Base-by-base conservation (phyloP, 441 rosid genomes). In the Corymbia citriodora region DNA sequence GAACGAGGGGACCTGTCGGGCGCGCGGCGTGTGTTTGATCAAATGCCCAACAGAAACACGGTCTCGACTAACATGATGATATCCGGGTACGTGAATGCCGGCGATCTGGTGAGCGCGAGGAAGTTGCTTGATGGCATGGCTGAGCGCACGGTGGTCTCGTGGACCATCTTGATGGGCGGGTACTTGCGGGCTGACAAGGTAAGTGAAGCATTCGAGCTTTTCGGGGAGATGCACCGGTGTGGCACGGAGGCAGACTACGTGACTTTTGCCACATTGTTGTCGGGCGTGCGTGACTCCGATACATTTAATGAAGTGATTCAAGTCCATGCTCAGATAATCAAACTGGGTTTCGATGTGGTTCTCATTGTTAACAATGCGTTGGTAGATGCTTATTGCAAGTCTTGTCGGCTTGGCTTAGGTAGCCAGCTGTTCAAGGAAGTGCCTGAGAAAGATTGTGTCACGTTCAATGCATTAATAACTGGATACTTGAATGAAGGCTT, bases 81-180 rank as follows among this genome's bases (percentile, higher is more conserved):
- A 16, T 95, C 95, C 15, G 98, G 96, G 21, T 96, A 95, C 74
- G 93, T 96, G 13, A 95, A 95, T 88, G 88, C 92, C 4, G 96
- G 96, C 27, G 91, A 96, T 89, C 92, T 96, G 55, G 88, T 92
- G 11, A 88, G 49, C 40, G 99, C 99, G 31, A 93, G 94, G 57
- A 91, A 90, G 86, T 89, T 97, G 49, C 96, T 97, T 82, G 95
- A 96, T 88, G 23, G 89, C 82, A 95, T 93, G 96, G 53, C 79
- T n/a, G 92, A 94, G 54, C 96, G 95, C 91, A 96, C 94, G 50
- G 96, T 91, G n/a, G 98, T 97, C 18, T 92, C 98, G 0, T 97
- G 98, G 98, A 97, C 99, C 45, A 95, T 96, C 89, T 89, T 97
- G 94, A 94, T 97, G 89, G 98, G 97, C 9, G 97, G 96, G 82